phyloP scores from a whole-genome alignment of 2,329 filamentous ascomycete genomes.

The Epichloe bromicola region DNA sequence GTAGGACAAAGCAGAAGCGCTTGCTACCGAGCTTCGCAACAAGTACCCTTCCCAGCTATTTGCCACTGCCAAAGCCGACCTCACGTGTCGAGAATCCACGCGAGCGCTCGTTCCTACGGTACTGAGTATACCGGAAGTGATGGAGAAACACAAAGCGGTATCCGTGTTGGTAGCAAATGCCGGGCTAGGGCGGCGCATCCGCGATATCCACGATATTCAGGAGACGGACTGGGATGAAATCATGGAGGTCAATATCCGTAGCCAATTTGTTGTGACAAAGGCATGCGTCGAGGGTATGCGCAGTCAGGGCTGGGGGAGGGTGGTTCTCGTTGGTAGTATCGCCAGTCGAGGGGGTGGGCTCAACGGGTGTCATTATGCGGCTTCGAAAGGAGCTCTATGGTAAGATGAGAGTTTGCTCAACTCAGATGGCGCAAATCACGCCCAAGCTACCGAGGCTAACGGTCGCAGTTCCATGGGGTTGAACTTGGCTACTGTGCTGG shows the following conservation, averaged over 20 bases:
- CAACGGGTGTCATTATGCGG: slow-evolving; percentile 7
- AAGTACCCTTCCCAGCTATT: slow-evolving; percentile 4
- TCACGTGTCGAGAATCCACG: slow-evolving; percentile 4
- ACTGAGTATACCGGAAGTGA: background rate
- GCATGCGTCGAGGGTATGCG: slow-evolving; percentile 6
- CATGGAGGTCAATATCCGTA: slow-evolving; percentile 5
- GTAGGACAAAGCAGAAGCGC: slow-evolving; percentile 4
- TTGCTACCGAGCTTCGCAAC: background rate
- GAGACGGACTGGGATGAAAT: slow-evolving; percentile 6
- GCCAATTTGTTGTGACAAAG: slow-evolving; percentile 7
- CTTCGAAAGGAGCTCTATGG: slow-evolving; percentile 6
- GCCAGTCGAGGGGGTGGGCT: slow-evolving; percentile 5
- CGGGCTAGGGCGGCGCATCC: slow-evolving; percentile 5
- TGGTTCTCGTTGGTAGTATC: slow-evolving; percentile 6
- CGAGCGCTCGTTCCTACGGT: slow-evolving; percentile 1
- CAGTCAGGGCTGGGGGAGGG: slow-evolving; percentile 3
- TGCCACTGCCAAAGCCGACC: slow-evolving; percentile 2
- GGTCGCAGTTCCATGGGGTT: slow-evolving; percentile 5
- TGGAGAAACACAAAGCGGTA: slow-evolving; percentile 1
- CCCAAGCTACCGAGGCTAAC: background rate
- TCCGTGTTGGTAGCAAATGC: slow-evolving; percentile 6
- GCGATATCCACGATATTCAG: slow-evolving; percentile 3
- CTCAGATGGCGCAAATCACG: background rate
- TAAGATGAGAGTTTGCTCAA: background rate
- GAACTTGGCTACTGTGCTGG: slow-evolving; percentile 4